A percentile compares a stretch with the other conserved stretches of the same genome.
phyloP scores from a whole-genome alignment of 768 basidiomycete genomes.

The Scleroderma bovista region DNA sequence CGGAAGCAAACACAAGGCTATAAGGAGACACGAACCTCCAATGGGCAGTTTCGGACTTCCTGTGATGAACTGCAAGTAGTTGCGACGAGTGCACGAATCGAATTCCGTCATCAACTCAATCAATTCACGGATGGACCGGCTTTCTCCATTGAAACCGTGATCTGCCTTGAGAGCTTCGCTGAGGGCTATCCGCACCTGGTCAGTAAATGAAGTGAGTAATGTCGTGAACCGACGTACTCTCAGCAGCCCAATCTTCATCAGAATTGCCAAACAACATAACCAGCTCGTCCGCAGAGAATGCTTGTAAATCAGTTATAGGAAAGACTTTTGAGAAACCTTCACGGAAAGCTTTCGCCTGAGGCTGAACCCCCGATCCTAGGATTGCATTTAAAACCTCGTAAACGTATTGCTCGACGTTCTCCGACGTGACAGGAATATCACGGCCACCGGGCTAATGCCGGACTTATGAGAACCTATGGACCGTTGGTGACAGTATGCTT shows the following conservation, averaged over 20 bases:
- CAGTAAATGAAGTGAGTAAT: background rate
- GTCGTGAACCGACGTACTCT: conserved; percentile 54
- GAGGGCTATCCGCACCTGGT: conserved; percentile 51
- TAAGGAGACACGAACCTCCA: conserved; percentile 56
- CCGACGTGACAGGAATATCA: conserved; percentile 74
- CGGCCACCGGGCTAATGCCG: conserved; percentile 64
- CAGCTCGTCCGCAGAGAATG: conserved; percentile 93
- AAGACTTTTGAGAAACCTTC: conserved; percentile 97
- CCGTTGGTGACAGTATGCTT: conserved; percentile 18
- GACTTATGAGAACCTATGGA: background rate
- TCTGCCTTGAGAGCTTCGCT: conserved; percentile 92
- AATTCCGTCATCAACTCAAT: conserved; percentile 84
- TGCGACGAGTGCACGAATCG: conserved; percentile 66
- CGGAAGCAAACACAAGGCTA: background rate
- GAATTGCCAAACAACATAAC: conserved; percentile 93
- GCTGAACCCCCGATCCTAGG: conserved; percentile 69
- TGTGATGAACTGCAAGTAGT: conserved; percentile 94
- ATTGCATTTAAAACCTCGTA: conserved; percentile 83
- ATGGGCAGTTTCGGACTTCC: conserved; percentile 96
- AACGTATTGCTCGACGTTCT: conserved; percentile 89
- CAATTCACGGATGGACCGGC: conserved; percentile 83
- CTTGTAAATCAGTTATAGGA: conserved; percentile 83
- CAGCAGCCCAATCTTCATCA: conserved; percentile 94
- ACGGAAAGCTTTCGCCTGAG: conserved; percentile 86
- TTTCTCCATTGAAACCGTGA: conserved; percentile 96